These are phyloP conservation scores for Coemansia sp. DNA, from an alignment of 192 early-diverging fungal species.

Conservation along the genomic window DNA sequence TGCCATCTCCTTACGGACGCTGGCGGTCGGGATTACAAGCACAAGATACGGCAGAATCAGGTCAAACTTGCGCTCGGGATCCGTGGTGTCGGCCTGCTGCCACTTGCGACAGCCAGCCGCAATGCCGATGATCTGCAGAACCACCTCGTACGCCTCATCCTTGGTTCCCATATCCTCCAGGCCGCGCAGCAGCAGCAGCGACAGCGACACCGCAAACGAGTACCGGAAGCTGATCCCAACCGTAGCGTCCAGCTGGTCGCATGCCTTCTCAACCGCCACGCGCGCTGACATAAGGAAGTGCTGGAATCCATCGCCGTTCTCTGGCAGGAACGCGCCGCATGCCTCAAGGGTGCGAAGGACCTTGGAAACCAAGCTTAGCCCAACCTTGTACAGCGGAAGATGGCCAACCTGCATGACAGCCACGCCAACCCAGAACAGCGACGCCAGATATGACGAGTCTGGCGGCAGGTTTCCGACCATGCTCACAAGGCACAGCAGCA, in stretches of 20 bases:
- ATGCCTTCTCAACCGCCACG: constrained; percentile 70
- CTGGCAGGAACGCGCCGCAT: constrained; percentile 64
- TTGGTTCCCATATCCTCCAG: constrained; percentile 77
- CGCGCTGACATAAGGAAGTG: constrained; percentile 74
- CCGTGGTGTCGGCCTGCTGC: constrained; percentile 37
- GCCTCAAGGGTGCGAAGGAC: constrained; percentile 78
- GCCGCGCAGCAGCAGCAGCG: constrained; percentile 81
- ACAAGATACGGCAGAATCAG: constrained; percentile 76
- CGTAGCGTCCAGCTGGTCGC: constrained; percentile 69
- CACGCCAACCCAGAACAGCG: constrained; percentile 91
- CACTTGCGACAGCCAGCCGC: constrained; percentile 62
- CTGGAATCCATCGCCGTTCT: constrained; percentile 69
- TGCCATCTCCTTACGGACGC: constrained; percentile 67
- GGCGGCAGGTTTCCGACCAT: constrained; percentile 83
- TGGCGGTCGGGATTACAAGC: constrained; percentile 78
- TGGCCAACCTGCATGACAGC: constrained; percentile 87
- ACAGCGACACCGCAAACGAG: constrained; percentile 86
- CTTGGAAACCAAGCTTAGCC: constrained; percentile 68
- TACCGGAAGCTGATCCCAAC: constrained; percentile 82
- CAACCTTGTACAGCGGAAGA: constrained; percentile 75
- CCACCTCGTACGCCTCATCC: constrained; percentile 67
- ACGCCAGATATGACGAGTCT: constrained; percentile 79
- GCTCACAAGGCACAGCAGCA: constrained; percentile 88
- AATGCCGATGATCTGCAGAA: constrained; percentile 77
- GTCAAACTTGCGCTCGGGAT: constrained; percentile 28